These are phyloP conservation scores for Xylariomycetidae sp. DNA, from an alignment of 2,329 filamentous ascomycete genomes.

Conservation along the genomic window DNA sequence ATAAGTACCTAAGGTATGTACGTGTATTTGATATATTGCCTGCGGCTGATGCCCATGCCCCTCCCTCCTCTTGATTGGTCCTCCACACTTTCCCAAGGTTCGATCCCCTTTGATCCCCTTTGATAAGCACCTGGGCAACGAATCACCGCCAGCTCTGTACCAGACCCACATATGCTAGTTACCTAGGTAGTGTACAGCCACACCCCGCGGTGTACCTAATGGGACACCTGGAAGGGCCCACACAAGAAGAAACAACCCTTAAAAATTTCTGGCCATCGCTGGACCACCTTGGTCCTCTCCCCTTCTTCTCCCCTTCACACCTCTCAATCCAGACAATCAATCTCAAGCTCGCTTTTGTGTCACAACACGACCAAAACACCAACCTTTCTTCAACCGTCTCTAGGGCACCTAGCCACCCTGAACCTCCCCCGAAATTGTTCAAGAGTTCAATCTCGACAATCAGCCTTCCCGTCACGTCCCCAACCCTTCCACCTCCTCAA, in stretches of 20 bases:
- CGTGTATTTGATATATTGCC: no score
- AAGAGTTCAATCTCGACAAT: constrained; percentile 50
- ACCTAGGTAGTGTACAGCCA: constrained; percentile 12
- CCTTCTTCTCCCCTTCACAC: constrained; percentile 29
- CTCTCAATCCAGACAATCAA: constrained; percentile 39
- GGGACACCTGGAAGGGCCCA: constrained; percentile 19
- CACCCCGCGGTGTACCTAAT: constrained; percentile 23
- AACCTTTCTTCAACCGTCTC: constrained; percentile 47
- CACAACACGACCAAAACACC: constrained; percentile 29
- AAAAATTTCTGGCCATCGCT: constrained; percentile 32
- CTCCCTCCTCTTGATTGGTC: no score
- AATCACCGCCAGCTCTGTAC: no score
- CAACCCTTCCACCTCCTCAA: no score
- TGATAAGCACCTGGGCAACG: no score
- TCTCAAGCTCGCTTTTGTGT: constrained; percentile 30
- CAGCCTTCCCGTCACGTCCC: constrained; percentile 13
- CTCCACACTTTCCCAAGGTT: no score
- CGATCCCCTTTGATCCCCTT: no score
- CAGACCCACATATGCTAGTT: no score
- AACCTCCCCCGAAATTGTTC: constrained; percentile 61
- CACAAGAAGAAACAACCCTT: constrained; percentile 28
- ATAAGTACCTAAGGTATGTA: no score
- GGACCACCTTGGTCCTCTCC: constrained; percentile 23
- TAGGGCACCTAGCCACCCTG: constrained; percentile 93
- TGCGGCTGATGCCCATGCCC: no score